Evolutionary conservation across 2,329 filamentous ascomycete species (phyloP).

Genomic region (Sphaerulina musiva): DNA sequence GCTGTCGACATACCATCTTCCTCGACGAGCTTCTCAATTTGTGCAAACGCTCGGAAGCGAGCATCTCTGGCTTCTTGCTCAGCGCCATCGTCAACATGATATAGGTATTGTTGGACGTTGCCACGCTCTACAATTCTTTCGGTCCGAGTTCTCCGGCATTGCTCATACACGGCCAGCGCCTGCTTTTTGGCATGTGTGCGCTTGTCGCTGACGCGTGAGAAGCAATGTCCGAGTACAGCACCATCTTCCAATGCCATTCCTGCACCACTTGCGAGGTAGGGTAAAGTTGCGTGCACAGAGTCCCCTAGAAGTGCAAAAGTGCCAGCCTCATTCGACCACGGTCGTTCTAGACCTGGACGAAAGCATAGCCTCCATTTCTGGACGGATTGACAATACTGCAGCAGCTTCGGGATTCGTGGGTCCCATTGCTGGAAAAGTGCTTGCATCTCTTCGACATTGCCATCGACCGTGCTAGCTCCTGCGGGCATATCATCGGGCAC

Average conservation of each 20-base stretch:
- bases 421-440: conserved; percentile 54
- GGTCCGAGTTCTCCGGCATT: conserved; percentile 52
- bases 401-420: conserved; percentile 42
- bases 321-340: conserved; percentile 52
- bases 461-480: conserved; percentile 41
- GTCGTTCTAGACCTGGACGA: conserved; percentile 45
- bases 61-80: conserved; percentile 42
- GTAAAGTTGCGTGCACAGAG: conserved; percentile 58
- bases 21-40: conserved; percentile 9
- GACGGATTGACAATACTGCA: conserved; percentile 52
- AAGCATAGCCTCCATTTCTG: conserved; percentile 58
- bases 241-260: conserved; percentile 58
- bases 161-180: conserved; percentile 48
- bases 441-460: conserved; percentile 50
- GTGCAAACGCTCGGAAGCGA: conserved; percentile 7
- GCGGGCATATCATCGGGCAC: conserved; percentile 48
- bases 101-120: conserved; percentile 56
- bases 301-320: conserved; percentile 57
- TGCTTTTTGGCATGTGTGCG: background rate
- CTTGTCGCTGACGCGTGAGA: conserved; percentile 4
- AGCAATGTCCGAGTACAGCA: conserved; percentile 45
- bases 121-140: conserved; percentile 55
- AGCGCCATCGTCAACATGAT: conserved; percentile 54
- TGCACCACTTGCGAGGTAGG: conserved; percentile 54
- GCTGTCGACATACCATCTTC: background rate